These are phyloP conservation scores for Penicillium capsulatum DNA, from an alignment of 2,329 filamentous ascomycete species.

Conservation along the genomic window DNA sequence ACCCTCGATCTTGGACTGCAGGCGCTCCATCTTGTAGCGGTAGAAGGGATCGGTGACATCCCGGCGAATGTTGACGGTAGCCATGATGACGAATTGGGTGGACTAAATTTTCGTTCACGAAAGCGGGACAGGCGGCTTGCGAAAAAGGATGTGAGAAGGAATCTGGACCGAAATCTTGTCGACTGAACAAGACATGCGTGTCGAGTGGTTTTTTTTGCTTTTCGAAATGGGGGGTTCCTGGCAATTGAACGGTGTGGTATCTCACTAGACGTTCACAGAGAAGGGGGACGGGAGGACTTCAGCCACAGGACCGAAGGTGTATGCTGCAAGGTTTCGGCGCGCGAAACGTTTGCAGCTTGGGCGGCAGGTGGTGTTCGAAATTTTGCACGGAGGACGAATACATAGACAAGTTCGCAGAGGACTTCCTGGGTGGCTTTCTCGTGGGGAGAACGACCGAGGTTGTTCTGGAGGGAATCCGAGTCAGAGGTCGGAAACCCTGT, in stretches of 20 bases:
- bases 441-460: conserved; percentile 33
- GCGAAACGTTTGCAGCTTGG: conserved; percentile 97
- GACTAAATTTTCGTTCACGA: conserved; percentile 26
- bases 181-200: conserved; percentile 59
- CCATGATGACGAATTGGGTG: conserved; percentile 65
- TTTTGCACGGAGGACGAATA: conserved; percentile 96
- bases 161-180: conserved; percentile 44
- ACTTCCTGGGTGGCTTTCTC: conserved; percentile 36
- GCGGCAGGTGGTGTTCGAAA: conserved; percentile 89
- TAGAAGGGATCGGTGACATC: conserved; percentile 99
- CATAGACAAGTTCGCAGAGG: conserved; percentile 69
- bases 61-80: conserved; percentile 96
- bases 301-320: conserved; percentile 89
- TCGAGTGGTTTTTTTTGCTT: conserved; percentile 23
- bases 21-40: conserved; percentile 99
- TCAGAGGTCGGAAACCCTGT: conserved; percentile 21
- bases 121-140: conserved; percentile 27
- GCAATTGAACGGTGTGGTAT: conserved; percentile 35
- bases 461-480: conserved; percentile 29
- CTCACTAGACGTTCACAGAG: conserved; percentile 25
- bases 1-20: conserved; percentile 99
- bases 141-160: conserved; percentile 33
- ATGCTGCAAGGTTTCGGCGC: conserved; percentile 88
- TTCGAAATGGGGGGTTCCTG: conserved; percentile 8
- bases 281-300: conserved; percentile 46